phyloP scores from a whole-genome alignment of 78 protist genomes.

The Speleostelium caveatum region DNA sequence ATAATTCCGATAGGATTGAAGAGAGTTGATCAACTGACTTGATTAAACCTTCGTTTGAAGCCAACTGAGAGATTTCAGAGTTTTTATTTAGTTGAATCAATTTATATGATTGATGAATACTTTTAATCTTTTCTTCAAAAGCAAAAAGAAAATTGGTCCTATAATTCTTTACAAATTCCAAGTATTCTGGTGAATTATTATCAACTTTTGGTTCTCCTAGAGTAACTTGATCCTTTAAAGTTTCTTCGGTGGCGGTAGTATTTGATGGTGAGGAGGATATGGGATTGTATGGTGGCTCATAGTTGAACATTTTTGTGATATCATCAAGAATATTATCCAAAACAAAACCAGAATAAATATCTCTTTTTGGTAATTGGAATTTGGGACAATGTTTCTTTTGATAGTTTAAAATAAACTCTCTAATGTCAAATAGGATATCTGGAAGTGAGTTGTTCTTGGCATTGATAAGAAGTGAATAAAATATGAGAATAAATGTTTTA shows the following conservation, averaged over 20 bases:
- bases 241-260: not conserved
- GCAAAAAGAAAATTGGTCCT: not conserved
- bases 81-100: conserved; percentile 2
- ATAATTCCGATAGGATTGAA: not conserved
- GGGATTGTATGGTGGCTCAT: not conserved
- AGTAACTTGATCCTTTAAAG: not conserved
- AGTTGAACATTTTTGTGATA: not conserved
- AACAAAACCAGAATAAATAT: not conserved
- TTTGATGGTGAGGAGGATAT: not conserved
- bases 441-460: conserved; percentile 41
- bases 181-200: not conserved
- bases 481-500: conserved; percentile 38
- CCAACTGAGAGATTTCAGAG: not conserved
- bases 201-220: not conserved
- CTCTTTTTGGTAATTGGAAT: not conserved
- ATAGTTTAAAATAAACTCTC: not conserved
- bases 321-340: not conserved
- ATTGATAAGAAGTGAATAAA: conserved; percentile 57
- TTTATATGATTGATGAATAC: not conserved
- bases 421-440: conserved; percentile 26
- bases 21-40: not conserved
- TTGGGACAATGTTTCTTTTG: not conserved
- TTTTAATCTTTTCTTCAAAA: not conserved
- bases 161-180: not conserved
- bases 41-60: not conserved